These are phyloP conservation scores for Cladosporium sp. DNA, from an alignment of 2,329 filamentous ascomycete genomes.

Conservation along the genomic window DNA sequence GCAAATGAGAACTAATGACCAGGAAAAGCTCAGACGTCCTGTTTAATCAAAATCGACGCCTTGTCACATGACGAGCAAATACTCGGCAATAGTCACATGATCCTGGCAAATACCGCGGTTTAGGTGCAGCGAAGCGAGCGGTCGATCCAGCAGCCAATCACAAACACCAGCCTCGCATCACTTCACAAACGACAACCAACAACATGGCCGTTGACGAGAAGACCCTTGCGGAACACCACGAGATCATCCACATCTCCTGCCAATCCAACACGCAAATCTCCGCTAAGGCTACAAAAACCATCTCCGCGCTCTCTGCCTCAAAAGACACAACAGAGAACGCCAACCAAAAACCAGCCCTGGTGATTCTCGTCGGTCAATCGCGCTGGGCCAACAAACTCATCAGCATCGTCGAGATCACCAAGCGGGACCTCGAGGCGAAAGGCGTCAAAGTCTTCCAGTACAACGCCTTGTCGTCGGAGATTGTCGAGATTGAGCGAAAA, in stretches of 20 bases:
- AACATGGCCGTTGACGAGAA: constrained; percentile 27
- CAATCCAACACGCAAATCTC: constrained; percentile 34
- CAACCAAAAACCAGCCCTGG: constrained; percentile 37
- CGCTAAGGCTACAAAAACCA: constrained; percentile 31
- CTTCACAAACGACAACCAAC: neutral
- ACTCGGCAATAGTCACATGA: neutral
- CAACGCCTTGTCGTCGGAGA: constrained; percentile 29
- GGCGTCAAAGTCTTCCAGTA: constrained; percentile 49
- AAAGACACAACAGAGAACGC: constrained; percentile 8
- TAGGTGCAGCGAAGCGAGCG: neutral
- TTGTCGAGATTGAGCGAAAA: constrained; percentile 28
- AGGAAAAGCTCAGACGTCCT: neutral
- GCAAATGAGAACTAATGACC: neutral
- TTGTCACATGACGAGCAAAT: constrained; percentile 9
- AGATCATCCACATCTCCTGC: constrained; percentile 30
- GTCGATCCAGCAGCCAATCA: neutral
- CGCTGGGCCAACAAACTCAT: constrained; percentile 62
- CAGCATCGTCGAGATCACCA: constrained; percentile 64
- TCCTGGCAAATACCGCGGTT: constrained; percentile 27
- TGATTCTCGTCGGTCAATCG: constrained; percentile 43
- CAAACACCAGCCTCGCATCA: neutral
- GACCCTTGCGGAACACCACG: constrained; percentile 25
- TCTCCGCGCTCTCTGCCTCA: constrained; percentile 25
- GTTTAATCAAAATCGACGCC: neutral
- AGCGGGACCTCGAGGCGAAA: constrained; percentile 41